Evolutionary conservation across 2,329 filamentous ascomycete genomes (phyloP).

Genomic region (Sporothrix phasma): DNA sequence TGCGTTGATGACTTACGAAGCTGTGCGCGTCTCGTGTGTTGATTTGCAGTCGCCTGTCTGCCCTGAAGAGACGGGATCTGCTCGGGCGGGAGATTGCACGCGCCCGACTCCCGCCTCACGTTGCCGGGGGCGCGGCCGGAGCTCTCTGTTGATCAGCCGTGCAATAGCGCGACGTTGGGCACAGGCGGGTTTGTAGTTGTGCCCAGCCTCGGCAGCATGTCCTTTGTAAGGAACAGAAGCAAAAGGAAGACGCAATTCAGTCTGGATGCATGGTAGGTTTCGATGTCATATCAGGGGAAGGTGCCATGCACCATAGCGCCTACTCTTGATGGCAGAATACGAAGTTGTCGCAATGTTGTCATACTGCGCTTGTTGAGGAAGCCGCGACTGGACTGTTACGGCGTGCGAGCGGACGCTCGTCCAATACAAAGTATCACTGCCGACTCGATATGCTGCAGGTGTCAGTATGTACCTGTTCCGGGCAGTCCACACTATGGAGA

Average conservation of each 20-base stretch:
- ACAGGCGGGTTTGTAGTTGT: neutral
- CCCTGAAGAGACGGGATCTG: neutral
- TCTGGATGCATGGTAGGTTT: too few species aligned
- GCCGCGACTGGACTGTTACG: too few species aligned
- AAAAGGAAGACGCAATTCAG: too few species aligned
- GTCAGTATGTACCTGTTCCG: too few species aligned
- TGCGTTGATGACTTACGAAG: neutral
- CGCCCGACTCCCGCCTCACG: neutral
- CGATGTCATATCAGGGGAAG: neutral
- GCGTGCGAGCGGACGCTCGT: too few species aligned
- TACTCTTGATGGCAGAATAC: neutral
- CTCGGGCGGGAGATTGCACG: constrained; percentile 4
- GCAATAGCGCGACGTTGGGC: constrained; percentile 6
- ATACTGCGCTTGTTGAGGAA: too few species aligned
- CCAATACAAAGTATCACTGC: too few species aligned
- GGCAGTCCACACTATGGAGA: neutral
- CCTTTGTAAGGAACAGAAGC: neutral
- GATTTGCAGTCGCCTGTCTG: neutral
- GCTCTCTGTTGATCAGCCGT: neutral
- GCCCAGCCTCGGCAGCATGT: constrained; percentile 9
- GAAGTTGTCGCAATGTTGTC: neutral
- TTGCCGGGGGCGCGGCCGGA: neutral
- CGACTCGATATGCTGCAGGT: too few species aligned
- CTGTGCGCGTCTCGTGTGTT: neutral
- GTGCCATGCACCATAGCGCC: neutral